Conservation (phyloP, 1,284 basidiomycete genomes). For the Pulveroboletus sp. region DNA sequence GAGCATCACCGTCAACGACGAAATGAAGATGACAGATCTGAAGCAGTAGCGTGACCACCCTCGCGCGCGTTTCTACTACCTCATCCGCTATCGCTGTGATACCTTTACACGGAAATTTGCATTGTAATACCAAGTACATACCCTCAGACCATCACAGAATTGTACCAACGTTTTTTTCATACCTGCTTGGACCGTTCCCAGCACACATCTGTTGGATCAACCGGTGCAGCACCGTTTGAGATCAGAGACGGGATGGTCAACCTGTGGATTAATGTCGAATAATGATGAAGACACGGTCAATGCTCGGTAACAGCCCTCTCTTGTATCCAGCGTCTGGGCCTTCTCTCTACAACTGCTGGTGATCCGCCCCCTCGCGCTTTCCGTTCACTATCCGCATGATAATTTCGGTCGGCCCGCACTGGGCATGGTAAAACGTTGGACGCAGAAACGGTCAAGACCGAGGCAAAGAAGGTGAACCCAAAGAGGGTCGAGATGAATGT, state of each 20-base stretch:
- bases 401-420: slow-evolving; percentile 52
- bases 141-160: slow-evolving; percentile 21
- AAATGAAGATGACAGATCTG: slow-evolving; percentile 18
- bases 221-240: not conserved
- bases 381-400: slow-evolving; percentile 49
- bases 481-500: slow-evolving; percentile 77
- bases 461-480: slow-evolving; percentile 72
- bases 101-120: slow-evolving; percentile 34
- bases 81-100: slow-evolving; percentile 20
- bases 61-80: slow-evolving; percentile 10
- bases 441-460: slow-evolving; percentile 77
- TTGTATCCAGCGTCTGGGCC: slow-evolving; percentile 79
- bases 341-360: slow-evolving; percentile 56
- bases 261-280: slow-evolving; percentile 10
- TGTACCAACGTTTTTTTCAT: slow-evolving; percentile 27
- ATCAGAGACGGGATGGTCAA: not conserved
- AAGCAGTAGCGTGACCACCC: slow-evolving; percentile 18
- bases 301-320: slow-evolving; percentile 47
- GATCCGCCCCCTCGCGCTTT: slow-evolving; percentile 29
- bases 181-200: slow-evolving; percentile 11
- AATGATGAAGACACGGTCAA: slow-evolving; percentile 14
- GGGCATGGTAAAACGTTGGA: slow-evolving; percentile 79
- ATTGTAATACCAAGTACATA: slow-evolving; percentile 34
- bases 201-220: not conserved
- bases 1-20: slow-evolving; percentile 47